phyloP scores from a whole-genome alignment of 306 rosid species.

The barrel medic (Medicago truncatula) region MtrunA17r5.0-ANR NC_053046.1:35398001-35398500 shows the following conservation, averaged over 20 bases:
- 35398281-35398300: constrained; percentile 94
- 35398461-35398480: not conserved
- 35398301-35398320: constrained; percentile 84
- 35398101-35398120: constrained; percentile 51
- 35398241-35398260: constrained; percentile 61
- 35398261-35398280: constrained; percentile 61
- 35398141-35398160: constrained; percentile 54
- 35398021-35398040: constrained; percentile 6
- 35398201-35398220: constrained; percentile 63
- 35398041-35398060: constrained; percentile 30
- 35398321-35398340: constrained; percentile 69
- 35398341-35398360: constrained; percentile 92
- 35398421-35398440: constrained; percentile 39
- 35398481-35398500: not conserved
- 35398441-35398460: constrained; percentile 16
- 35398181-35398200: constrained; percentile 68
- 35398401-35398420: constrained; percentile 21
- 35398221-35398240: constrained; percentile 85
- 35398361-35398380: constrained; percentile 71
- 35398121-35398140: constrained; percentile 59
- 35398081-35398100: constrained; percentile 43
- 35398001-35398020: not conserved
- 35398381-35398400: constrained; percentile 49
- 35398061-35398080: constrained; percentile 47
- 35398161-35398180: constrained; percentile 56